Base-by-base conservation (phyloP, 495 filamentous ascomycete genomes). In the Trichocladium antarcticum region DNA sequence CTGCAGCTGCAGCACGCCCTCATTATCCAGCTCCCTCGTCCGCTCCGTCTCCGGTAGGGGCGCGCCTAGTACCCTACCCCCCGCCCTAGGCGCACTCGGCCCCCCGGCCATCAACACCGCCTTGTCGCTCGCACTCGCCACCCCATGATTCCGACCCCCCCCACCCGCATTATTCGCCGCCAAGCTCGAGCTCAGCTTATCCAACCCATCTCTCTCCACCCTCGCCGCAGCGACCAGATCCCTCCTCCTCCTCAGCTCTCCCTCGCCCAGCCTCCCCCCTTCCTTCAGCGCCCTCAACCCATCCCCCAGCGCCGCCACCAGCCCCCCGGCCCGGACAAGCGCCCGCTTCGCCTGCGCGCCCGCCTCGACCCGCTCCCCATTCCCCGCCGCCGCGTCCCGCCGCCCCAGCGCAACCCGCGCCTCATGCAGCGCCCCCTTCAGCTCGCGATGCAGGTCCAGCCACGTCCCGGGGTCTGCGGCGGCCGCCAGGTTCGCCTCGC, bases 1-100 rank as follows among this genome's bases (percentile, higher is more conserved):
- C 64, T 96, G 89, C 60, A 97, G 63, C 72, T 89, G 81, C 60
- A 96, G 51, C 35, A 99, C 84, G 0, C 89, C 92, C 27, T 79
- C 68, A 58, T 99, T 99, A 60, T 95, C 92, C 48, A 92, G 67
- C 68, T 95, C 89, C 34, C 90, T 69, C 38, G 92, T 97, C 49
- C 76, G 73, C 49, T 88, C 85, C 36, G 87, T 97, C 66, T 99
- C 92, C 38, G 83, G 82, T 19, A 81, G 58, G 10, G 80, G 79
- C 1, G 71, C 81, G 0, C 93, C 93, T 6, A 97, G 71, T 4
- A 95, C 85, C 19, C 89, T 64, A 5, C 87, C 78, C 6, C 77
- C 57, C 9, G 56, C 22, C 32, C 54, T 22, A 31, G 50, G 28
- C 44, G 8, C 16, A 32, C 15, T 27, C 24, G 24, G 24, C 24